phyloP scores from a whole-genome alignment of 2,329 filamentous ascomycete species.

The Ciborinia camelliae region DNA sequence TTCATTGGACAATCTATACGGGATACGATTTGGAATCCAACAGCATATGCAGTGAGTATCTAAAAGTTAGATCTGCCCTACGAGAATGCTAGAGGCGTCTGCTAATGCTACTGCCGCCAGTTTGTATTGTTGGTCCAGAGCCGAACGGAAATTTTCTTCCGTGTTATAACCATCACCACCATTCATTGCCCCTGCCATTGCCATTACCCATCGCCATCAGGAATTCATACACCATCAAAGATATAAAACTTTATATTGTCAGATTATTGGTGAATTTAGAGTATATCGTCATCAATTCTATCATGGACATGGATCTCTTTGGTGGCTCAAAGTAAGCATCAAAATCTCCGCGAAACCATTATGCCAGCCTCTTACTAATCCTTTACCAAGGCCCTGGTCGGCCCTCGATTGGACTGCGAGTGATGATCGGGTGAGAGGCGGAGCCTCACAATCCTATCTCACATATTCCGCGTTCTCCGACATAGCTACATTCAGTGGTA shows the following conservation, averaged over 20 bases:
- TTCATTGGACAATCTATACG: not conserved
- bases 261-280: not conserved
- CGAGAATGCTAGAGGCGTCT: not conserved
- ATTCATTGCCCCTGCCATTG: not conserved
- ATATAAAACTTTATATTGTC: not conserved
- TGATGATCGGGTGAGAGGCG: constrained; percentile 76
- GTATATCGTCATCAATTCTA: not conserved
- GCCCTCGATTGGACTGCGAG: constrained; percentile 61
- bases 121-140: not conserved
- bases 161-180: not conserved
- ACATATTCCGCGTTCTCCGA: constrained; percentile 35
- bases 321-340: constrained; percentile 31
- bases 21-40: not conserved
- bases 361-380: not conserved
- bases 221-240: no score
- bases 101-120: not conserved
- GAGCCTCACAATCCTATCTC: constrained; percentile 58
- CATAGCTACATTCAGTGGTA: constrained; percentile 58
- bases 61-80: not conserved
- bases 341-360: not conserved
- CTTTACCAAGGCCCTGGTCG: constrained; percentile 54
- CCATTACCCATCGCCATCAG: not conserved
- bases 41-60: not conserved
- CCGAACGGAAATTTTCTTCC: constrained; percentile 4
- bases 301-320: constrained; percentile 26